A percentile compares a stretch with the other conserved stretches of the same genome.
Evolutionary conservation across 345 rosid genomes (phyloP).

Genomic region (Firmiana major): DNA sequence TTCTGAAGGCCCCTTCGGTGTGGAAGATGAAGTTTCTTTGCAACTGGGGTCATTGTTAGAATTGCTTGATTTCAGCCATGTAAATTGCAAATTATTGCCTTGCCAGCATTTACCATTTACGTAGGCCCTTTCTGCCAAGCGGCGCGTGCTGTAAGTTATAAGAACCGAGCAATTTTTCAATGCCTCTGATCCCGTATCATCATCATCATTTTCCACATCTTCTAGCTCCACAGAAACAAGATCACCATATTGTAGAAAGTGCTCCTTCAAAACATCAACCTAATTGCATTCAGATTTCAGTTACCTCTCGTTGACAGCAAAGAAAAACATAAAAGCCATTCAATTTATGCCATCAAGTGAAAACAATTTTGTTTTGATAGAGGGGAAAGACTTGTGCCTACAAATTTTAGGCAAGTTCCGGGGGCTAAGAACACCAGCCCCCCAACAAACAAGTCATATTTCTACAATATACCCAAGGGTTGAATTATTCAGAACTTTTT

Average conservation of each 20-base stretch:
- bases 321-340: not conserved
- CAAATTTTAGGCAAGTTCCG: not conserved
- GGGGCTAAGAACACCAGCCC: not conserved
- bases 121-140: slow-evolving; percentile 80
- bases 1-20: slow-evolving; percentile 21
- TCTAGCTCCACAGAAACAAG: slow-evolving; percentile 63
- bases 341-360: not conserved
- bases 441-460: not conserved
- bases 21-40: slow-evolving; percentile 31
- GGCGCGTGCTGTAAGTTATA: slow-evolving; percentile 54
- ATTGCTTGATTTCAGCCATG: slow-evolving; percentile 50
- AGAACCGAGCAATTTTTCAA: slow-evolving; percentile 43
- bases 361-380: not conserved
- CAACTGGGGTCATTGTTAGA: slow-evolving; percentile 25
- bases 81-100: slow-evolving; percentile 63
- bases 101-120: slow-evolving; percentile 75
- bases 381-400: not conserved
- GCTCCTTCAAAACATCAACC: slow-evolving; percentile 66
- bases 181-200: slow-evolving; percentile 31
- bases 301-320: not conserved
- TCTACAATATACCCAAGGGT: not conserved
- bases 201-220: slow-evolving; percentile 38
- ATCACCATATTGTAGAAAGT: slow-evolving; percentile 70
- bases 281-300: slow-evolving; percentile 29
- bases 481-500: not conserved